Conservation (phyloP, 495 filamentous ascomycete genomes). For the Mycothermus thermophilus region DNA sequence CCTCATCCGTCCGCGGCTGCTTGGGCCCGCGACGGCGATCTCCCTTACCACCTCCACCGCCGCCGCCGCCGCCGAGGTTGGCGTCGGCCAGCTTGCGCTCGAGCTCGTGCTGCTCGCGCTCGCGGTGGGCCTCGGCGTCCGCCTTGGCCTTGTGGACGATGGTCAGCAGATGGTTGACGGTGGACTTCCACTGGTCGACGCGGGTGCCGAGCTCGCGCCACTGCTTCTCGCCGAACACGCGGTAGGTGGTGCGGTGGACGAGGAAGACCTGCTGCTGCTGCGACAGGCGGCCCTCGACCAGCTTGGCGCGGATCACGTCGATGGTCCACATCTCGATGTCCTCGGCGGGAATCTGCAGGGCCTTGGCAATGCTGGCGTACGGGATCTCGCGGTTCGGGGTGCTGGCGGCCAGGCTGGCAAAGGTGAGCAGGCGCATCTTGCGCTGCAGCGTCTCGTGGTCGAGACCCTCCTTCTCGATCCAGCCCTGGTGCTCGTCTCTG, state of each 20-base stretch:
- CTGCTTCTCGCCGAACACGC: conserved; percentile 94
- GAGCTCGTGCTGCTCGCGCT: conserved; percentile 43
- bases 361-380: conserved; percentile 66
- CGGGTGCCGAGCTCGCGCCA: conserved; percentile 86
- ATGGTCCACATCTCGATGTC: conserved; percentile 98
- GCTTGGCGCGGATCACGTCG: conserved; percentile 84
- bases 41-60: no score
- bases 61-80: conserved; percentile 21
- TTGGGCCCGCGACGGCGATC: conserved; percentile 14
- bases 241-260: conserved; percentile 85
- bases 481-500: conserved; percentile 66
- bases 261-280: conserved; percentile 86
- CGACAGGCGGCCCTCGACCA: conserved; percentile 87
- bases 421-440: conserved; percentile 91
- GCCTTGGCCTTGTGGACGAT: conserved; percentile 68
- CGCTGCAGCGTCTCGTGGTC: conserved; percentile 50
- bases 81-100: conserved; percentile 40
- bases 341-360: conserved; percentile 62
- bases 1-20: conserved; percentile 33
- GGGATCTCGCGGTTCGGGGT: conserved; percentile 70
- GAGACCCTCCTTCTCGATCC: conserved; percentile 56
- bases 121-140: conserved; percentile 43
- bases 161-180: conserved; percentile 56
- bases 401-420: conserved; percentile 74
- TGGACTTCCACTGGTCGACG: conserved; percentile 77